Evolutionary conservation across 2,329 filamentous ascomycete genomes (phyloP).

Genomic region (Aspergillus pseudonomiae): DNA sequence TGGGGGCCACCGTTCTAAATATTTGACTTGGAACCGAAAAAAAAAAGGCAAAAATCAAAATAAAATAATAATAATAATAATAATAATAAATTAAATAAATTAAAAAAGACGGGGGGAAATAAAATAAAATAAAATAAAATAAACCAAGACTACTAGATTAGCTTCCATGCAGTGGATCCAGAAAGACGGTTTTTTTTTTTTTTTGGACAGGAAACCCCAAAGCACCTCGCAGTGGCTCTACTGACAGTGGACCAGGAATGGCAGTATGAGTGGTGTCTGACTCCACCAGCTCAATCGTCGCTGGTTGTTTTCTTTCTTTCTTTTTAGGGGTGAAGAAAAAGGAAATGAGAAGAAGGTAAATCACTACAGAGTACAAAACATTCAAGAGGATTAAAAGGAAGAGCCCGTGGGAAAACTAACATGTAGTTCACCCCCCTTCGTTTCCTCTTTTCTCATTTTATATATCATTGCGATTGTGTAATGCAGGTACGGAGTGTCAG

Average conservation of each 20-base stretch:
- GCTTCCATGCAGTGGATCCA: constrained; percentile 16
- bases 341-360: background rate
- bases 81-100: constrained; percentile 2
- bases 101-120: constrained; percentile 1
- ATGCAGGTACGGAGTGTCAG: background rate
- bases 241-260: constrained; percentile 24
- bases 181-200: constrained; percentile 5
- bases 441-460: background rate
- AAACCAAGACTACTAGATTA: background rate
- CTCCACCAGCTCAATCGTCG: constrained; percentile 17
- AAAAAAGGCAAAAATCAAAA: background rate
- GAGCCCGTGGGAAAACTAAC: background rate
- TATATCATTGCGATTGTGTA: background rate
- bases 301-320: background rate
- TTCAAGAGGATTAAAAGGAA: background rate
- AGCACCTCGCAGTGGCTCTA: constrained; percentile 13
- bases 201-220: constrained; percentile 7
- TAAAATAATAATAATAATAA: background rate
- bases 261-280: constrained; percentile 14
- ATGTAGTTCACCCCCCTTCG: background rate
- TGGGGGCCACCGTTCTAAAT: constrained; percentile 12
- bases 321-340: background rate
- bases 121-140: background rate
- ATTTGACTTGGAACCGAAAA: constrained; percentile 2
- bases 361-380: background rate